phyloP scores from a whole-genome alignment of 768 basidiomycete species.

The Lactifluus echinatus region DNA sequence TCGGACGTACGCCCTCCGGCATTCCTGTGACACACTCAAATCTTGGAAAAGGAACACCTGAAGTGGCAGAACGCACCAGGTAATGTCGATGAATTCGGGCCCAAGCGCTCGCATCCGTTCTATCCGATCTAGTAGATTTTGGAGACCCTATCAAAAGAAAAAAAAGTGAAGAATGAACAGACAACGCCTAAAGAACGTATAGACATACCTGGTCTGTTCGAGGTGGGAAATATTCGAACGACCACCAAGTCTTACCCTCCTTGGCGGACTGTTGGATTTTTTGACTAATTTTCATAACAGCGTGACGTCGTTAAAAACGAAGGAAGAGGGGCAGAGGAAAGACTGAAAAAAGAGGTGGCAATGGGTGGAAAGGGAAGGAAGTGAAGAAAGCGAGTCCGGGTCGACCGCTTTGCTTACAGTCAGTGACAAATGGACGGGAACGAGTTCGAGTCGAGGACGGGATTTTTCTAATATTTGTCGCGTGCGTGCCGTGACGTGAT shows the following conservation, averaged over 20 bases:
- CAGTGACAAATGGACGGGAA: not conserved
- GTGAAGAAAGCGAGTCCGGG: not conserved
- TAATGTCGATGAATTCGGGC: constrained; percentile 97
- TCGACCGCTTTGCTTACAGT: too few relatives aligned
- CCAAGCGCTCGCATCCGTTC: constrained; percentile 94
- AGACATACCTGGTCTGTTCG: constrained; percentile 78
- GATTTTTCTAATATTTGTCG: not conserved
- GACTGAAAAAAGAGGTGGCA: not conserved
- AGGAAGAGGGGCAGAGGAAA: not conserved
- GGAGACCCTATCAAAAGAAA: constrained; percentile 64
- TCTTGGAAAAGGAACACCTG: not conserved
- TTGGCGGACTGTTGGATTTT: constrained; percentile 82
- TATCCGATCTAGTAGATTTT: constrained; percentile 97
- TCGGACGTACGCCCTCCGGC: constrained; percentile 95
- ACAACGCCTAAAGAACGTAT: not conserved
- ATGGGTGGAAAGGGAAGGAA: not conserved
- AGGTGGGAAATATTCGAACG: constrained; percentile 97
- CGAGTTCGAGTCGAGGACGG: not conserved
- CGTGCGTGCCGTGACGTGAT: not conserved
- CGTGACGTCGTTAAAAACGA: constrained; percentile 6
- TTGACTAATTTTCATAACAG: constrained; percentile 84
- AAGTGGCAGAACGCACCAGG: constrained; percentile 48
- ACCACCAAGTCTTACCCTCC: constrained; percentile 92
- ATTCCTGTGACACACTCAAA: constrained; percentile 60
- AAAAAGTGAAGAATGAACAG: constrained; percentile 8